Evolutionary conservation across 73 alveolate genomes (phyloP), one percentile per base, ranked within the genome.

Genomic region (Paramecium tetraurelia): DNA sequence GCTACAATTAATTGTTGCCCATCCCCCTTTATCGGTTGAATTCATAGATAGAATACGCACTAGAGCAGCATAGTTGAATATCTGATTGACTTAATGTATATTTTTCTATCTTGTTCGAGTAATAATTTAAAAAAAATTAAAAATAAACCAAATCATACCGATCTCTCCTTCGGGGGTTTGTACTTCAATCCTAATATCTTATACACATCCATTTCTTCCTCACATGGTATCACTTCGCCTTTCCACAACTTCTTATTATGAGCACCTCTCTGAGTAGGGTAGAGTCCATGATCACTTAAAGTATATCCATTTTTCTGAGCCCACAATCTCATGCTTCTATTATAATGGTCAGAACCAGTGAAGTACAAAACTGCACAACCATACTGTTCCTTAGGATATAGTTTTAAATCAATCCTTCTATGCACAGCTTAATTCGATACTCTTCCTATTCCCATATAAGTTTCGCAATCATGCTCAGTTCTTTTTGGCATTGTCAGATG

Each of bases 281-380:
- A 87, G 44, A 96, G 94, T 44, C 98, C 99, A 59, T 97, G 95
- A 85, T 97, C 99, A 89, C 98, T 93, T 77, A 97, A 86, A 72
- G 94, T 93, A 58, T 93, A 96, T 24, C 99, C 99, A 59, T 93
- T 93, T 77, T 97, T 94, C 72, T 94, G 86, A 18, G 99, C 98
- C 92, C 93, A 97, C 27, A 97, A 89, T 86, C 99, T 95, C 96
- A 96, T 88, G 68, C 98, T 93, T 92, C 99, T 96, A 83, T 97
- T 97, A 93, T 96, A 98, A 90, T 94, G 93, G 36, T 96, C 99
- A 86, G 98, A 95, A 21, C 99, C 99, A 48, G 99, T 98, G 84
- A 98, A 98, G 92, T 98, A 97, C 88, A 98, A 92, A 10, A 97
- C 68, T 21, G 99, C 99, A 93, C 95, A 98, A 22, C 98, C 98